A percentile compares a stretch with the other conserved stretches of the same genome.
Evolutionary conservation across 2,329 filamentous ascomycete species (phyloP).

Genomic region (Lasiodiplodia sp.): DNA sequence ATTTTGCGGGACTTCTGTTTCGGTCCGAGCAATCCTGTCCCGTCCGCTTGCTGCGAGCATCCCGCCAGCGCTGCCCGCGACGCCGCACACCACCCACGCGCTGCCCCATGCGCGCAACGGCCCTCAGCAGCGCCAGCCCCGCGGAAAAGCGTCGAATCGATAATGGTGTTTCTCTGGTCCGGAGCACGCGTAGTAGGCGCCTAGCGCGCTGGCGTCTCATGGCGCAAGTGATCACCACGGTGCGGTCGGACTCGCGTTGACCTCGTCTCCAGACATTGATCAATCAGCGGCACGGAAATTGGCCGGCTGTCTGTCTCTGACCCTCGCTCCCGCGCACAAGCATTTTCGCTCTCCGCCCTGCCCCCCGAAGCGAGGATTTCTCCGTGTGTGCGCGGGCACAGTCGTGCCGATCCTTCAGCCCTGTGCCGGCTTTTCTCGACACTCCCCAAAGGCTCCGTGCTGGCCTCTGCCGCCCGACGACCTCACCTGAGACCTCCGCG

Average conservation of each 20-base stretch:
- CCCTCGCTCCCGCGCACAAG: conserved; percentile 26
- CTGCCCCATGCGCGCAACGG: conserved; percentile 17
- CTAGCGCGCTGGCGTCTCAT: background rate
- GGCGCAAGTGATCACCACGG: conserved; percentile 3
- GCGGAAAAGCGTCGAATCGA: background rate
- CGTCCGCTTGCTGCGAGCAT: conserved; percentile 1
- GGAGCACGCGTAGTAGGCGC: background rate
- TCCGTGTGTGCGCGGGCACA: conserved; percentile 4
- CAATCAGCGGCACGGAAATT: conserved; percentile 17
- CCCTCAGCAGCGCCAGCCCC: background rate
- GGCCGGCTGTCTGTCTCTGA: conserved; percentile 5
- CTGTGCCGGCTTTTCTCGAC: conserved; percentile 19
- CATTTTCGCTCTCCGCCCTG: conserved; percentile 16
- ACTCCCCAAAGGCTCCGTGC: background rate
- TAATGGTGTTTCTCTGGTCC: background rate
- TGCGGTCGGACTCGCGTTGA: background rate
- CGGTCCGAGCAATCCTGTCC: conserved; percentile 6
- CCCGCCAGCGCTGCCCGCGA: background rate
- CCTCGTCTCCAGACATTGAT: conserved; percentile 22
- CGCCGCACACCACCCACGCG: background rate
- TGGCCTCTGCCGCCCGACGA: conserved; percentile 11
- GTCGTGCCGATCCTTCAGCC: conserved; percentile 25
- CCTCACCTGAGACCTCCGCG: conserved; percentile 22
- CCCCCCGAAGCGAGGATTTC: conserved; percentile 1
- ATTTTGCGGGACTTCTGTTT: conserved; percentile 7